These are phyloP conservation scores for Coemansia reversa DNA, from an alignment of 192 early-diverging fungal species.

Conservation along the genomic window DNA sequence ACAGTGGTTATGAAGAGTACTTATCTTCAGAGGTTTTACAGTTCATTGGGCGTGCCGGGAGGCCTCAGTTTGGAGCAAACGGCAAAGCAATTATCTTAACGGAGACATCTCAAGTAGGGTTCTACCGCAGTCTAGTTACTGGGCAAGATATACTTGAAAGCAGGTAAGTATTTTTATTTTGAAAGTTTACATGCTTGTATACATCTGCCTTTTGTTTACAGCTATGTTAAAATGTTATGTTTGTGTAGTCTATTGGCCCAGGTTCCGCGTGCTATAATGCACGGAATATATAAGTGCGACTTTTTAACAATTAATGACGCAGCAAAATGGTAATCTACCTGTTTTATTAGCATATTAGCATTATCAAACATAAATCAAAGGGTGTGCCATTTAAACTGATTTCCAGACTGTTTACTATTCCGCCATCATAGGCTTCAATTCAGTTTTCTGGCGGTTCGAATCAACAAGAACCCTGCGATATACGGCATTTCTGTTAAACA, in stretches of 20 bases:
- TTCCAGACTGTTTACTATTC: too few relatives aligned
- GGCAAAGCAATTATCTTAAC: slow-evolving; percentile 72
- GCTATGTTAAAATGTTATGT: too few relatives aligned
- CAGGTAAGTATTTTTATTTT: slow-evolving; percentile 32
- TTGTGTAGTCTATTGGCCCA: slow-evolving; percentile 58
- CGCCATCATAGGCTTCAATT: slow-evolving; percentile 36
- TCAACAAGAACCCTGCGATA: slow-evolving; percentile 10
- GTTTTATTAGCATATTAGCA: neutral
- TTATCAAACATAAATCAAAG: too few relatives aligned
- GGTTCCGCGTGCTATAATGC: slow-evolving; percentile 54
- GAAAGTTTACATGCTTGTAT: neutral
- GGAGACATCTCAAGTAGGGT: slow-evolving; percentile 24
- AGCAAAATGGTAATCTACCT: slow-evolving; percentile 14
- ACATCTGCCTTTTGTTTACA: too few relatives aligned
- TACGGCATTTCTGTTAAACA: slow-evolving; percentile 11
- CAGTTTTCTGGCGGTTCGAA: slow-evolving; percentile 28
- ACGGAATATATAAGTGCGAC: slow-evolving; percentile 32
- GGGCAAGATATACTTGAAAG: slow-evolving; percentile 67
- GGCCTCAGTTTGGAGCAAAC: slow-evolving; percentile 69
- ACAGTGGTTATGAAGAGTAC: slow-evolving; percentile 55
- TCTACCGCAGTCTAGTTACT: slow-evolving; percentile 59
- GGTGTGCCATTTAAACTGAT: too few relatives aligned
- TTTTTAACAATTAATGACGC: slow-evolving; percentile 32
- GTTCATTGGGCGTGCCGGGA: slow-evolving; percentile 74
- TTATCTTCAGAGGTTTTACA: slow-evolving; percentile 66